Conservation (phyloP, 768 basidiomycete genomes). For the Boletus bicolor region DNA sequence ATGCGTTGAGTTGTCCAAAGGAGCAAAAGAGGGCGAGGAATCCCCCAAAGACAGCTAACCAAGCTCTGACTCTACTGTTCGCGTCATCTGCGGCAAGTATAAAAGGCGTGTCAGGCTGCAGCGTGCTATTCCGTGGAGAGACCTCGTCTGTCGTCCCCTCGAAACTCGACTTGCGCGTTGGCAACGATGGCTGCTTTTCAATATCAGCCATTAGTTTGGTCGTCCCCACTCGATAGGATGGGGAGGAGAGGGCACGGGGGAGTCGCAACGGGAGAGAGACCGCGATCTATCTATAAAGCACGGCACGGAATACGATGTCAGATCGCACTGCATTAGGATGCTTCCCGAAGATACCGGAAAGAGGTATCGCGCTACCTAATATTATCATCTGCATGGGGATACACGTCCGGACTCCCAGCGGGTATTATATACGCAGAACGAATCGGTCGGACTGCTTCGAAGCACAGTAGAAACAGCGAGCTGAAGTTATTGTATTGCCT, state of each 20-base stretch:
- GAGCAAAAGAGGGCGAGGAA: constrained; percentile 66
- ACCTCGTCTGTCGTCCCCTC: constrained; percentile 17
- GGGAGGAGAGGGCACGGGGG: constrained; percentile 13
- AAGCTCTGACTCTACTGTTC: constrained; percentile 25
- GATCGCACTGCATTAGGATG: constrained; percentile 22
- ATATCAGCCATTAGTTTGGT: constrained; percentile 26
- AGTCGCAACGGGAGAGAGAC: constrained; percentile 4
- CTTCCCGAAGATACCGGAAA: constrained; percentile 27
- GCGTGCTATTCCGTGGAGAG: constrained; percentile 24
- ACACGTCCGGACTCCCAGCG: constrained; percentile 4
- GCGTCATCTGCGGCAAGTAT: constrained; percentile 9
- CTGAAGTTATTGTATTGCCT: constrained; percentile 1
- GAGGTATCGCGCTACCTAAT: constrained; percentile 15
- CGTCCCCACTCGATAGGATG: constrained; percentile 4
- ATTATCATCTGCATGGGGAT: constrained; percentile 6
- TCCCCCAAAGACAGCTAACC: constrained; percentile 59
- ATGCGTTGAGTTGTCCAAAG: constrained; percentile 70
- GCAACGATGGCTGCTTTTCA: constrained; percentile 27
- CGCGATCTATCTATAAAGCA: constrained; percentile 31
- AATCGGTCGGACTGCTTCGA: constrained; percentile 6
- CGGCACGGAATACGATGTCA: constrained; percentile 15
- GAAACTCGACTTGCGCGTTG: constrained; percentile 19
- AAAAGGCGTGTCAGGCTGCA: constrained; percentile 18
- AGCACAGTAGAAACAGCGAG: neutral
- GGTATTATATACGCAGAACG: constrained; percentile 6